Conservation (phyloP, 2,329 filamentous ascomycete species). For the Neofusicoccum umdonicola region DNA sequence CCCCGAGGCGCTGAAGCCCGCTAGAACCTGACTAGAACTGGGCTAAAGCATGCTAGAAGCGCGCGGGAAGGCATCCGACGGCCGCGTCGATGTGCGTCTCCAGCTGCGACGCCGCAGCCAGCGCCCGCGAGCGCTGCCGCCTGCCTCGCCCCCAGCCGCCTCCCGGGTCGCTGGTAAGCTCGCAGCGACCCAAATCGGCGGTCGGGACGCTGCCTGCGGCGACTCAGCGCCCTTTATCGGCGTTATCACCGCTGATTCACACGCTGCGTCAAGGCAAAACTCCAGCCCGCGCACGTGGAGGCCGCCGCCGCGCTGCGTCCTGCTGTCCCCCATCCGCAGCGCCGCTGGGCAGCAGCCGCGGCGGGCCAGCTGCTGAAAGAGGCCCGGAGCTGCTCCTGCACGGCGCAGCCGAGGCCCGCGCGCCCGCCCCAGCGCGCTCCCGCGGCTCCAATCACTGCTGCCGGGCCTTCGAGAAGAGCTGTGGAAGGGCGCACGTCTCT, state of each 20-base stretch:
- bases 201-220: slow-evolving; percentile 20
- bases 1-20: slow-evolving; percentile 11
- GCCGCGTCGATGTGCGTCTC: slow-evolving; percentile 33
- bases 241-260: slow-evolving; percentile 14
- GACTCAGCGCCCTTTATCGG: slow-evolving; percentile 24
- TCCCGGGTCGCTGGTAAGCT: slow-evolving; percentile 33
- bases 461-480: slow-evolving; percentile 27
- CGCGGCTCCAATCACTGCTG: slow-evolving; percentile 4
- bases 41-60: slow-evolving; percentile 21
- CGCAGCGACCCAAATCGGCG: slow-evolving; percentile 18
- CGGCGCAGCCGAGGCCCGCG: slow-evolving; percentile 2
- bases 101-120: slow-evolving; percentile 20
- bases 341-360: slow-evolving; percentile 3
- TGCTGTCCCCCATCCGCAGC: no score
- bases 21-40: slow-evolving; percentile 15
- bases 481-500: slow-evolving; percentile 24
- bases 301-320: slow-evolving; percentile 7
- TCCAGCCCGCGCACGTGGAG: slow-evolving; percentile 16
- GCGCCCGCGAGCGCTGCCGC: background rate
- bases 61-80: slow-evolving; percentile 24
- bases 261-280: slow-evolving; percentile 8
- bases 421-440: background rate
- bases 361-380: background rate
- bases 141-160: slow-evolving; percentile 23
- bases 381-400: background rate